Base-by-base conservation (phyloP, 495 filamentous ascomycete species). In the Apodospora peruviana region DNA sequence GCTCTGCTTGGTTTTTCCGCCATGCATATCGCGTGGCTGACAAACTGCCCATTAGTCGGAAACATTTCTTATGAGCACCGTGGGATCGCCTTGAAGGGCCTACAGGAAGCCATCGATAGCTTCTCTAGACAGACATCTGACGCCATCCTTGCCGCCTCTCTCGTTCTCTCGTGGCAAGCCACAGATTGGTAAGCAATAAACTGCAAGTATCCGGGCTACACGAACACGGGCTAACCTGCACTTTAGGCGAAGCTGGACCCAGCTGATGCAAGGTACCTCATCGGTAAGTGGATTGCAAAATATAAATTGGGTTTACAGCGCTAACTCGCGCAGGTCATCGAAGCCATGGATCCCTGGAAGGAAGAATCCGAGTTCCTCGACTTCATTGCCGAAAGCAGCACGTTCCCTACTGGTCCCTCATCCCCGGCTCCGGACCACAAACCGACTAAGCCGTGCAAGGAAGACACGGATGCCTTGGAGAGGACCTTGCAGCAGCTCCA, bases 161-260 rank as follows among this genome's bases (percentile, higher is more conserved):
- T 96, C 27, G 76, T 97, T 41, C 74, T 98, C 38, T 91, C 91
- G 39, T 98, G 94, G 94, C 93, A 97, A 71, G 87, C 88, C 50
- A 90, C 84, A 54, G 93, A 97, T 70, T 96, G 90, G 93, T 96
- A 74, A 77, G 88, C 75, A 58, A 68, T 65, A 61, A 32, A 65
- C 50, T 59, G 52, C 65, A 60, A 25, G 46, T 48, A 59, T 39
- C 58, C 62, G 60, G 16, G 47, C 42, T 51, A 52, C 53, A 53
- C 45, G 36, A 48, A 55, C 20, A 29, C 39, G 49, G 49, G 51
- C 65, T 73, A 56, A 70, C 58, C 50, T 47, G 27, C 23, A 40
- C 57, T 65, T 53, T 65, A 96, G 91, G 87, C 83, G 83, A 62
- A 85, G 81, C 62, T 96, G 91, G 91, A 86, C 83, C 45, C 90